phyloP scores from a whole-genome alignment of 148 eudicot genomes.

The Rhododendron molle region DNA sequence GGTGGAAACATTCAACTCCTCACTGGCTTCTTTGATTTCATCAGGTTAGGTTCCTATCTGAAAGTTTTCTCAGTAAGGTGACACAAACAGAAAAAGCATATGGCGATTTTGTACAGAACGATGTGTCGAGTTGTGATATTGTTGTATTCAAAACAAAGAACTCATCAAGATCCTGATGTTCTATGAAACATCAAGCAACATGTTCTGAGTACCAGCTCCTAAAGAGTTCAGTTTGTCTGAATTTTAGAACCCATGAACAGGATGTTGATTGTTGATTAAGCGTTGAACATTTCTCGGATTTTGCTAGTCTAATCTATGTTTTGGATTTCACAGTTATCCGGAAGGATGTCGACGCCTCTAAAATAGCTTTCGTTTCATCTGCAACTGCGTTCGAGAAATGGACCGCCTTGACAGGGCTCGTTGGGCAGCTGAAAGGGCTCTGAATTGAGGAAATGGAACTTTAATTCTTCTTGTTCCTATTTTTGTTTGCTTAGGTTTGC shows the following conservation, averaged over 20 bases:
- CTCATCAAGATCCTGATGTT: neutral
- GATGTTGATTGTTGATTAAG: neutral
- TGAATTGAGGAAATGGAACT: constrained; percentile 20
- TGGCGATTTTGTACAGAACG: neutral
- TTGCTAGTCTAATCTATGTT: neutral
- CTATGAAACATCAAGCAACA: neutral
- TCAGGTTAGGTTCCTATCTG: constrained; percentile 41
- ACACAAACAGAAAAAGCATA: neutral
- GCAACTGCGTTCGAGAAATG: constrained; percentile 92
- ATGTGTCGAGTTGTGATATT: neutral
- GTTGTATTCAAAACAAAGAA: neutral
- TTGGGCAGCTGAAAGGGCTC: constrained; percentile 81
- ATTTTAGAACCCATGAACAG: neutral
- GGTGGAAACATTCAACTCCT: constrained; percentile 63
- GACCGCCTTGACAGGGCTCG: constrained; percentile 68
- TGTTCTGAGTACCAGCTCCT: neutral
- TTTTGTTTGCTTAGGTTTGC: neutral
- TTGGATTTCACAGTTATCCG: constrained; percentile 35
- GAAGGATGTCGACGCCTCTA: constrained; percentile 66
- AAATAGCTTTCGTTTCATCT: constrained; percentile 78
- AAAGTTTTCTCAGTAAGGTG: neutral
- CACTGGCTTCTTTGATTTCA: constrained; percentile 60
- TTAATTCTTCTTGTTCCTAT: neutral
- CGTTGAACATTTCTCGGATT: neutral
- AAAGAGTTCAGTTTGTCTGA: neutral